These are phyloP conservation scores for Penicillium crustosum DNA, from an alignment of 2,329 filamentous ascomycete species.

Conservation along the genomic window DNA sequence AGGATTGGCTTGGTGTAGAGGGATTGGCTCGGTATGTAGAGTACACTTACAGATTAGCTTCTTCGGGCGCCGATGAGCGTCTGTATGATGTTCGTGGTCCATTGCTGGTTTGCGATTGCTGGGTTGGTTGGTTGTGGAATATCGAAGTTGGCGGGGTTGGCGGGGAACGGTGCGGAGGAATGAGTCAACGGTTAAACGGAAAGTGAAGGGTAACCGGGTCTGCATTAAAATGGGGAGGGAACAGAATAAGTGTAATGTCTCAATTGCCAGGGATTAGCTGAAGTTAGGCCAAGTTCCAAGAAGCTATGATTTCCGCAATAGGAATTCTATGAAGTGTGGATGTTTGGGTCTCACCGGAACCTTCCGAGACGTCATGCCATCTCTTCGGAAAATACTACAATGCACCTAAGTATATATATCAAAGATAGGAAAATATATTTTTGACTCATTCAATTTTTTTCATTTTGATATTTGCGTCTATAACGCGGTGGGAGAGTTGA, in stretches of 20 bases:
- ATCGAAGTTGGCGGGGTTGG: slow-evolving; percentile 10
- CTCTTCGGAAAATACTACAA: neutral
- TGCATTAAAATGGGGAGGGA: neutral
- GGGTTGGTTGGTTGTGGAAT: slow-evolving; percentile 3
- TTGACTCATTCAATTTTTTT: slow-evolving; percentile 25
- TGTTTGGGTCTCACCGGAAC: neutral
- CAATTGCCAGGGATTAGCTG: neutral
- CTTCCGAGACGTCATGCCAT: slow-evolving; percentile 4
- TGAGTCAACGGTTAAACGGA: slow-evolving; percentile 6
- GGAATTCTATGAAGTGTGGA: neutral
- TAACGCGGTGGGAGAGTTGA: slow-evolving; percentile 27
- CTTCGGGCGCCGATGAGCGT: slow-evolving; percentile 36
- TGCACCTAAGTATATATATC: neutral
- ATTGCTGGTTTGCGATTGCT: slow-evolving; percentile 6
- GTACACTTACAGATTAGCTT: slow-evolving; percentile 42
- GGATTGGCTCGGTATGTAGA: neutral
- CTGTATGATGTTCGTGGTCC: slow-evolving; percentile 11
- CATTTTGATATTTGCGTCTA: slow-evolving; percentile 22
- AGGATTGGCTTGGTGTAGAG: neutral
- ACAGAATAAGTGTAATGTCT: neutral
- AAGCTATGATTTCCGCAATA: neutral
- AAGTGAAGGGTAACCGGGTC: neutral
- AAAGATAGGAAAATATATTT: neutral
- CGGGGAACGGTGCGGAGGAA: slow-evolving; percentile 1
- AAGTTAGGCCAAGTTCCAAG: neutral